These are phyloP conservation scores for Stentor roeselii DNA, from an alignment of 73 alveolate species.

Conservation along the genomic window DNA sequence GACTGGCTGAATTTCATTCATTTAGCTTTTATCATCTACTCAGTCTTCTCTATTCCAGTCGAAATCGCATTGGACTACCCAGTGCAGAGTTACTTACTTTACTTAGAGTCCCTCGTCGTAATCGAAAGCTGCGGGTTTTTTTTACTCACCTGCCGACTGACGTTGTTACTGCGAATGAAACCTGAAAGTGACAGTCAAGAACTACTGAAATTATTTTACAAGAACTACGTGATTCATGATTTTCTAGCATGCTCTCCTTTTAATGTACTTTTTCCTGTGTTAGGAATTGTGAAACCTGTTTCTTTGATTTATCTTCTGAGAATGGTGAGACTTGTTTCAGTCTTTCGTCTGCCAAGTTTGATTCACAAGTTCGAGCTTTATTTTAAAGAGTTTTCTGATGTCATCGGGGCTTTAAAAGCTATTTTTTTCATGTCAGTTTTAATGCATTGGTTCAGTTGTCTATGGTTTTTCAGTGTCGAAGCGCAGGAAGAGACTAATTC, in stretches of 20 bases:
- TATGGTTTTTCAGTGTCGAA: conserved; percentile 41
- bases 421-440: conserved; percentile 19
- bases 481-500: conserved; percentile 26
- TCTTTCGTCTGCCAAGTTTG: conserved; percentile 29
- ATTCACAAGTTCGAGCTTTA: conserved; percentile 36
- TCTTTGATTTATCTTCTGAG: conserved; percentile 30
- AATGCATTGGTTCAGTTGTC: conserved; percentile 58
- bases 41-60: conserved; percentile 51
- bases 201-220: conserved; percentile 26
- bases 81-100: background rate
- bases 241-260: conserved; percentile 51
- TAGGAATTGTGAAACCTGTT: background rate
- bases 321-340: conserved; percentile 32
- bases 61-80: conserved; percentile 36
- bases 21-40: conserved; percentile 32
- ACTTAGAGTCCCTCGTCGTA: conserved; percentile 34
- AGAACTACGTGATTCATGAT: conserved; percentile 39
- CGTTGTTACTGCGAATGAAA: conserved; percentile 31
- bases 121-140: conserved; percentile 24
- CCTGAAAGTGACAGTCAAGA: conserved; percentile 29
- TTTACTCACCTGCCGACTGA: conserved; percentile 40
- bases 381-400: conserved; percentile 33
- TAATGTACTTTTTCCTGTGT: conserved; percentile 35
- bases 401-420: background rate
- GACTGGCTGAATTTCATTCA: conserved; percentile 32